phyloP scores from a whole-genome alignment of 2,329 filamentous ascomycete species.

The Pyrenochaeta sp. region DNA sequence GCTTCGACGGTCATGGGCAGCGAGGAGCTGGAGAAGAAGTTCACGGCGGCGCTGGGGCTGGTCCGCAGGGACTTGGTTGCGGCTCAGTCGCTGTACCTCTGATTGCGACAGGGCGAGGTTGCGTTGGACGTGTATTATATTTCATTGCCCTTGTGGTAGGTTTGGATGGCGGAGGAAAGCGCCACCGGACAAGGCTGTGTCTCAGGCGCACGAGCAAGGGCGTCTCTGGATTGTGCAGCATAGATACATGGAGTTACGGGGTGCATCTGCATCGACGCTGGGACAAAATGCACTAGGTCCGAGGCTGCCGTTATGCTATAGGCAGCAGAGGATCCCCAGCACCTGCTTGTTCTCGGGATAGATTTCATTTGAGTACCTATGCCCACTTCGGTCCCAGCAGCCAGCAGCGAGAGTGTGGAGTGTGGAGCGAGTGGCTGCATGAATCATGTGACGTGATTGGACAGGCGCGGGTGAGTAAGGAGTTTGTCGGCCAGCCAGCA shows the following conservation, averaged over 20 bases:
- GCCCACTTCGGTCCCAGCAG: too few species aligned
- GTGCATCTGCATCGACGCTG: conserved; percentile 24
- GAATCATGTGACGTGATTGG: conserved; percentile 17
- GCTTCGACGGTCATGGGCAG: conserved; percentile 98
- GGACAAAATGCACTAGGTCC: conserved; percentile 43
- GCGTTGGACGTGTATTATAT: conserved; percentile 15
- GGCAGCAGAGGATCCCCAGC: conserved; percentile 32
- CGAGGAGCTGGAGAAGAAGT: conserved; percentile 90
- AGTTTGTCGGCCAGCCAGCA: too few species aligned
- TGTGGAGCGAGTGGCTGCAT: neutral
- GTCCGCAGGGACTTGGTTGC: conserved; percentile 94
- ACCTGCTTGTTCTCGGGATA: too few species aligned
- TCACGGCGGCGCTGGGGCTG: conserved; percentile 84
- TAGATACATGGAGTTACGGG: conserved; percentile 20
- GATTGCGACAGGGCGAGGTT: conserved; percentile 19
- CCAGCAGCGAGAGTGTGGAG: too few species aligned
- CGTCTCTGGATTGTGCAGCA: conserved; percentile 21
- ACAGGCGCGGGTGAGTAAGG: too few species aligned
- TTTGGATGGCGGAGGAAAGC: conserved; percentile 17
- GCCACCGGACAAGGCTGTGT: conserved; percentile 21
- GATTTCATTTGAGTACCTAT: too few species aligned
- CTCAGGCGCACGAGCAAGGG: conserved; percentile 24
- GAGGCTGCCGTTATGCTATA: conserved; percentile 19
- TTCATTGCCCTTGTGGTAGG: conserved; percentile 17
- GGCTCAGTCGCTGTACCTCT: conserved; percentile 87